Conservation (phyloP, 805 yeast genomes). For the Lipomyces spencermartinsiae region DNA sequence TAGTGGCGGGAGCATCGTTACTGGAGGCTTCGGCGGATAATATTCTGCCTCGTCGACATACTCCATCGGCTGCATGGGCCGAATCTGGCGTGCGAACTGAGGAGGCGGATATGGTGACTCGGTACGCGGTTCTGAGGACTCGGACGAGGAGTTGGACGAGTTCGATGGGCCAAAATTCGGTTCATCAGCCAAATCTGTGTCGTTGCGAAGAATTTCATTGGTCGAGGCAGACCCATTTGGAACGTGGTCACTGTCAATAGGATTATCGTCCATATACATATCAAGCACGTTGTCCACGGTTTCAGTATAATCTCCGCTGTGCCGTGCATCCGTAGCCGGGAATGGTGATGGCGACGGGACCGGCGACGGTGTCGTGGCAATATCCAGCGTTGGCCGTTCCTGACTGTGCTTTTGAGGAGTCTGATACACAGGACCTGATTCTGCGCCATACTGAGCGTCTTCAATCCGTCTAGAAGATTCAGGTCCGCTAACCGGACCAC, state of each 20-base stretch:
- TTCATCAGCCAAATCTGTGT: conserved; percentile 7
- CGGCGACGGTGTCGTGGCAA: background rate
- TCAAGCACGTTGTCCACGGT: conserved; percentile 19
- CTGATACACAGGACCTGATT: background rate
- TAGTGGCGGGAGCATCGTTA: conserved; percentile 9
- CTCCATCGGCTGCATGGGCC: background rate
- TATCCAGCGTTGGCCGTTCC: background rate
- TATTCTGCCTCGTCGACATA: background rate
- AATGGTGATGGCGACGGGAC: background rate
- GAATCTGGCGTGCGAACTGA: background rate
- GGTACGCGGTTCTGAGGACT: conserved; percentile 32
- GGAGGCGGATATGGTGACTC: conserved; percentile 29
- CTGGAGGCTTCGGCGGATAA: conserved; percentile 1
- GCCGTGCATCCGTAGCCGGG: background rate
- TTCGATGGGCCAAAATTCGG: conserved; percentile 4
- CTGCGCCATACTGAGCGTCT: background rate
- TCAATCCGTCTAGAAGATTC: background rate
- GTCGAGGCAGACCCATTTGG: background rate
- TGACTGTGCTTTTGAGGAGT: background rate
- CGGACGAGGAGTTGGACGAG: conserved; percentile 20
- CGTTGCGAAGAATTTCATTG: background rate
- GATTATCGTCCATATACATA: conserved; percentile 5
- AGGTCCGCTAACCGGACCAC: background rate
- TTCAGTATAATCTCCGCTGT: background rate
- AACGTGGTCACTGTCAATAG: background rate